Evolutionary conservation across 2,329 filamentous ascomycete genomes (phyloP), one percentile per base, ranked within the genome.

Genomic region (Colletotrichum sp.): DNA sequence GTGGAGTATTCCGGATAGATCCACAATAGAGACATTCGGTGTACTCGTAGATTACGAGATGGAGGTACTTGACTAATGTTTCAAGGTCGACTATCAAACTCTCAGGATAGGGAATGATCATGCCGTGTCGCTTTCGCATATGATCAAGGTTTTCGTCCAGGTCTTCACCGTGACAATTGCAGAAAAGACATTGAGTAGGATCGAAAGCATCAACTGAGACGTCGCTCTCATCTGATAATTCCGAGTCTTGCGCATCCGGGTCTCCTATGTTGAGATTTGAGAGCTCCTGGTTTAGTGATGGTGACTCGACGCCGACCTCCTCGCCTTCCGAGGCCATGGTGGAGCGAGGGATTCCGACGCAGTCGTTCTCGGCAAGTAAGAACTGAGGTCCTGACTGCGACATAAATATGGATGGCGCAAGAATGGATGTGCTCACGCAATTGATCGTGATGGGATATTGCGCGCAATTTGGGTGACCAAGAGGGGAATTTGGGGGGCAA

Each of bases 1-100:
- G 83, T 0, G 83, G 81, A 0, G 86, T 88, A 34, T 63, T 63
- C 30, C 30, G 59, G 59, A 63, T 36, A 9, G 59, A 63, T 1
- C 30, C 59, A 34, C 67, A 69, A 16, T 49, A 69, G 55, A 49
- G 55, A 62, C 67, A 69, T 21, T 69, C 52, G 7, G 34, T 44
- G 34, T 62, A 62, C 21, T 69, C 55, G 34, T 69, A 44, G 18
- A 62, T 62, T 1, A 69, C 55, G 3, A 69, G 67, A 6, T 69
- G 67, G 15, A 69, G 52, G 24, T 69, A 69, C 32, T 69, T 60
- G 55, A 62, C 12, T 13, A 44, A 6, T 69, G 16, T 49, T 7
- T 44, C 34, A 9, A 39, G 34, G 32, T 69, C 32, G 21, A 69
- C 55, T 32, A 69, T 32, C 55, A 49, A 44, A 16, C n/a, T 69